Evolutionary conservation across 1,284 basidiomycete species (phyloP), one percentile per base, ranked within the genome.

Genomic region (Tylopilus sp.): DNA sequence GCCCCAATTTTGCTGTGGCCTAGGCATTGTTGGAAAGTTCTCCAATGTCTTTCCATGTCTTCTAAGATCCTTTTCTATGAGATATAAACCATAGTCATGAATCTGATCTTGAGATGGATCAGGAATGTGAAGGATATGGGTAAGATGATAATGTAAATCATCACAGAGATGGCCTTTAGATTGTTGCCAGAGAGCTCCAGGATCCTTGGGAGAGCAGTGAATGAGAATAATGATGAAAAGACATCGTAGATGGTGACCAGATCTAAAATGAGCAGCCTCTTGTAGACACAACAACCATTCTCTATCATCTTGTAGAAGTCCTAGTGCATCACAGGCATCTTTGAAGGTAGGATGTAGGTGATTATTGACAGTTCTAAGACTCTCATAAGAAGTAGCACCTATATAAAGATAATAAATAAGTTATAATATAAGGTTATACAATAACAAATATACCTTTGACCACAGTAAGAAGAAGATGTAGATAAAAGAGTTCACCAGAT

Each of bases 291-390:
- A 52, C 1, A 71, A 22, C 77, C 78, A 83, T 63, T 84, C 80
- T 16, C 67, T 62, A 61, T 84, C 77, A 74, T 82, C 72, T 4
- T 81, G 72, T 4, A 84, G 68, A 1, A 84, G 73, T 8, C 81
- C 82, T n/a, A 44, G 52, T n/a, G 73, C 72, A 60, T 61, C 12
- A 56, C 78, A 83, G 4, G 77, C 77, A 6, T 74, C 70, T 51
- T 75, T 71, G 49, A 79, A 75, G 72, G 68, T 39, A 66, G 62
- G 7, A 72, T 72, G 29, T 6, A 29, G 29, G 29, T 29, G 47
- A 51, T 57, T n/a, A 29, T 19, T 60, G 47, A 19, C 18, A 0
- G 29, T 29, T 29, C 29, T 29, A n/a, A n/a, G n/a, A n/a, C n/a
- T n/a, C n/a, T n/a, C n/a, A n/a, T n/a, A n/a, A n/a, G n/a, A n/a